Evolutionary conservation across 179 eudicot species (phyloP), one percentile per base, ranked within the genome.

Genomic region (Camellia oleifera): DNA sequence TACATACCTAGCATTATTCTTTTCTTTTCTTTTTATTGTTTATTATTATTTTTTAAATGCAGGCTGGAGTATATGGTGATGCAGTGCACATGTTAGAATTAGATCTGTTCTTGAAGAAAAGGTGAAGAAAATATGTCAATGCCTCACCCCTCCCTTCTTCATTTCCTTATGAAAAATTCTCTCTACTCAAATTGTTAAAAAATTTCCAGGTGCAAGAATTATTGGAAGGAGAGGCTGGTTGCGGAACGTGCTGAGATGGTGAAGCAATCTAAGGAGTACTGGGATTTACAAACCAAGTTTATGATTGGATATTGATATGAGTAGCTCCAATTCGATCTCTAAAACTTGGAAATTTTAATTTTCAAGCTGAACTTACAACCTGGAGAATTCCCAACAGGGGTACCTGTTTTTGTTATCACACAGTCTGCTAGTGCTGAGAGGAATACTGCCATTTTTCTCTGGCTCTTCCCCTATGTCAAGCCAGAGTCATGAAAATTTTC

Each of bases 251-350:
- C 80, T 4, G 82, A 84, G 74, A 79, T 56, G 48, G 82, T 79
- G 77, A 85, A 82, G 81, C 87, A 85, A 72, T 76, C 85, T 5
- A 85, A 85, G 64, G n/a, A 46, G 12, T 82, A 76, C 13, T 85
- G 87, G 87, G 85, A 79, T 13, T 23, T 52, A 45, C 85, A 85
- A 64, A 67, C 85, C 0, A 79, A 80, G 56, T 76, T 26, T 50
- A 72, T 79, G 77, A 66, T 84, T 18, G 87, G 87, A 68, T 82
- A 82, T 23, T 82, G 66, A 81, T 15, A 40, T n/a, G 13, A 44
- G 14, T 18, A 15, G 67, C 52, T 75, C 61, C n/a, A 9, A 48
- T 11, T 71, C 48, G 61, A 72, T 20, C 44, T 11, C 15, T 11
- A 11, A 4, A 15, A 23, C 56, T 32, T 32, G 40, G 40, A 32